A percentile compares a stretch with the other conserved stretches of the same genome.
phyloP scores from a whole-genome alignment of 345 rosid species.

The Zanthoxylum bungeanum region DNA sequence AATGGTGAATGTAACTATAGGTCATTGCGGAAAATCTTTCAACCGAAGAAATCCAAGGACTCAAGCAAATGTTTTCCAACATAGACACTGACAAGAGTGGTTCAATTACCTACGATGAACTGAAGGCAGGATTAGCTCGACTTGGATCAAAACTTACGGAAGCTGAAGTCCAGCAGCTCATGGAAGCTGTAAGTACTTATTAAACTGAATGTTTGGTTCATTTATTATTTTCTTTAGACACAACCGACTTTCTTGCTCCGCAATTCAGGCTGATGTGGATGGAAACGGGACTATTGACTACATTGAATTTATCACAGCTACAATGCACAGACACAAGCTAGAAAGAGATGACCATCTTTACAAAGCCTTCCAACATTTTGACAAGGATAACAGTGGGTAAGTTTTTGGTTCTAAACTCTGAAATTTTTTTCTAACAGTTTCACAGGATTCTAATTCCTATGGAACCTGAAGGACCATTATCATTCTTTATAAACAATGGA shows the following conservation, averaged over 20 bases:
- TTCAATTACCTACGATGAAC: constrained; percentile 72
- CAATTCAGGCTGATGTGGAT: constrained; percentile 78
- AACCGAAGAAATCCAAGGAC: constrained; percentile 72
- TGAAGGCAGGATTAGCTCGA: constrained; percentile 67
- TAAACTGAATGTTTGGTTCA: background rate
- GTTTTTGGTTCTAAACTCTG: constrained; percentile 4
- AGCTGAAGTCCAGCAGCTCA: constrained; percentile 70
- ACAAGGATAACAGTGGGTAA: constrained; percentile 85
- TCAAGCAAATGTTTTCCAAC: constrained; percentile 67
- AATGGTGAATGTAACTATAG: constrained; percentile 25
- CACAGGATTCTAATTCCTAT: background rate
- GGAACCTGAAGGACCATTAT: background rate
- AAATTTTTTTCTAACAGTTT: background rate
- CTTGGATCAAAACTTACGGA: constrained; percentile 79
- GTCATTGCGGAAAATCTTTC: constrained; percentile 82
- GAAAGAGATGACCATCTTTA: too few relatives aligned
- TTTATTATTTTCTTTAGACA: background rate
- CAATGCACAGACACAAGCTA: constrained; percentile 81
- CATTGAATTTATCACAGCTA: constrained; percentile 78
- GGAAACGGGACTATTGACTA: constrained; percentile 82
- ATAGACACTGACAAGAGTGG: constrained; percentile 85
- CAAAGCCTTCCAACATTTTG: constrained; percentile 88
- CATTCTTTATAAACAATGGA: background rate
- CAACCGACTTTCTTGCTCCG: background rate
- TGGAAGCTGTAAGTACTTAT: constrained; percentile 97